Evolutionary conservation across 2,329 filamentous ascomycete genomes (phyloP), one percentile per base, ranked within the genome.

Genomic region (Harringtonia lauricola): DNA sequence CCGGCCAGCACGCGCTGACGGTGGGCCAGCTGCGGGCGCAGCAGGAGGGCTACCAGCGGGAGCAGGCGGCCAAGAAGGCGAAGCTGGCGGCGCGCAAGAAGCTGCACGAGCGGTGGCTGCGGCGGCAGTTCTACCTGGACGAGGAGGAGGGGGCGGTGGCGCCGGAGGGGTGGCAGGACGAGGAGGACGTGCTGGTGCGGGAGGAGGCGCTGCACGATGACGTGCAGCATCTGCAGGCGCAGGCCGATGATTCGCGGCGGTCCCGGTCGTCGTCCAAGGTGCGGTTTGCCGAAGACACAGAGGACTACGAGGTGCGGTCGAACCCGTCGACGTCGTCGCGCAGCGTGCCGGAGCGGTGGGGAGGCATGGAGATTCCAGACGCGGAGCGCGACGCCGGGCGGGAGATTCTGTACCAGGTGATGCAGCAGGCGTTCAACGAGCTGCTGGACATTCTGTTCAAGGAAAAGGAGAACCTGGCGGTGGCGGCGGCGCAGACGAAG

Each of bases 391-490:
- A 95, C 58, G 80, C 86, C 7, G 87, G 86, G 31, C 86, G 83
- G 52, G 87, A 96, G 57, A 83, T 95, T 4, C 67, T 96, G 1
- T 95, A 94, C 56, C 86, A 95, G 59, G 80, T 94, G 28, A 88
- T 86, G 0, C 88, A 95, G 60, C 84, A 95, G 60, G 84, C 87
- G 0, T 86, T 95, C 64, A 95, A 96, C 55, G 88, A 96, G 62
- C 68, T 96, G 2, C 74, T 98, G 0, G 86, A 96, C 56, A 74
- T 80, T 1, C 70, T 98, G 0, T 98, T 98, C 66, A 83, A 83
- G 52, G 70, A 74, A 5, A 82, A 83, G 51, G 90, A 96, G 60
- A 81, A 89, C 49, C 60, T 86, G 17, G 81, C 87, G 2, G 64
- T 92, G 47, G 72, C 78, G 43, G 81, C 80, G 12, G 73, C 76